phyloP scores from a whole-genome alignment of 345 rosid genomes.

The Luvunga scandens region DNA sequence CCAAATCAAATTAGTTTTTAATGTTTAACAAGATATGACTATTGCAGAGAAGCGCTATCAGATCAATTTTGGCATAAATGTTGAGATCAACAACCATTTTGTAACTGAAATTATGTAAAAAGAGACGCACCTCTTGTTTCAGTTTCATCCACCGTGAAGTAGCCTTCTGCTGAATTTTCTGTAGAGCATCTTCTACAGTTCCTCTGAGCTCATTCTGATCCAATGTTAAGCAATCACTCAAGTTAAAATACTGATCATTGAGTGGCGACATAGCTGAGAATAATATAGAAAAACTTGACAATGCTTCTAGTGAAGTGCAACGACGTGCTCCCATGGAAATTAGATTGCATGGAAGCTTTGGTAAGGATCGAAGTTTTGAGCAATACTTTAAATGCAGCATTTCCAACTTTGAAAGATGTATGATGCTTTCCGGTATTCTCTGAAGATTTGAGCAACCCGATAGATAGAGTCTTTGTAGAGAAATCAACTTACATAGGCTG shows the following conservation, averaged over 20 bases:
- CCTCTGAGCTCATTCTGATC: neutral
- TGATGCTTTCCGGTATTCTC: neutral
- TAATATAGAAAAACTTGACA: neutral
- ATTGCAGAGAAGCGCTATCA: too few species aligned
- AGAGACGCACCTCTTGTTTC: neutral
- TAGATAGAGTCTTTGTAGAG: neutral
- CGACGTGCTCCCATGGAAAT: neutral
- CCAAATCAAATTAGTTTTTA: too few species aligned
- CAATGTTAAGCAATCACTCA: neutral
- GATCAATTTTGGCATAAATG: too few species aligned
- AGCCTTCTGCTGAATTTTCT: neutral
- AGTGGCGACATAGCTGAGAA: neutral
- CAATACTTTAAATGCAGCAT: neutral
- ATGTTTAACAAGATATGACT: too few species aligned
- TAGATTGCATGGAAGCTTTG: neutral
- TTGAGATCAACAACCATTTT: too few species aligned
- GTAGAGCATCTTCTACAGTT: neutral
- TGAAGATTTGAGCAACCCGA: neutral
- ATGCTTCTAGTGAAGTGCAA: neutral
- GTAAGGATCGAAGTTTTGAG: neutral
- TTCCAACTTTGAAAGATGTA: neutral
- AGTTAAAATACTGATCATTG: neutral
- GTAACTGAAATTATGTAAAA: too few species aligned
- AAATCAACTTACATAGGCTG: slow-evolving; percentile 1
- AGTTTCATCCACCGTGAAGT: neutral